Base-by-base conservation (phyloP, 352 stramenopile species). In the Thraustochytrium striatum region DNA sequence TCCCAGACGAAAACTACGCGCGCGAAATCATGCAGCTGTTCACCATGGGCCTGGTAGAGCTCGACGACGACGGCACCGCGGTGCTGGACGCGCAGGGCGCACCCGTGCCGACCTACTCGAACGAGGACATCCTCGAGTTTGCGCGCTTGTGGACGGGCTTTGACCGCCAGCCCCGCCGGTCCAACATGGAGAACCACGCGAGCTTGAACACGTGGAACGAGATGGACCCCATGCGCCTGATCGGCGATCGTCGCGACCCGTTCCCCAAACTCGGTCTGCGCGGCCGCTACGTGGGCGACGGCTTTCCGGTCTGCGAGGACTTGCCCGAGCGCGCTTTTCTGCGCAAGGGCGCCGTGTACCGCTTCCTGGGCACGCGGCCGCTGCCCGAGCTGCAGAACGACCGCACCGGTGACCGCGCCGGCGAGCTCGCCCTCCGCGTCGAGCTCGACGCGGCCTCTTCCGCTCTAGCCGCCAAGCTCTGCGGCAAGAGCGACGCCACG, bases 1-100 rank as follows among this genome's bases (percentile, higher is more conserved):
- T 79, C 61, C 82, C 85, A 1, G 86, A 89, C 78, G 85, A 91
- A 79, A 88, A 89, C 81, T 69, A 86, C 84, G 79, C 87, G 11
- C 39, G 87, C 32, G 87, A 91, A 44, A 78, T 89, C 25, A 88
- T 88, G 85, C 84, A 89, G 62, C 73, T 90, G 2, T 90, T 90
- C 69, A 83, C 83, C 19, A 83, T 88, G 36, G 87, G 87, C 19
- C 53, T 90, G 13, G 53, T 85, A 38, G 53, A 86, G 30, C 79
- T 90, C 13, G 85, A 88, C 52, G 59, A 72, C 30, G 84, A 90
- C 83, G 87, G 87, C 21, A 88, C 84, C 16, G 1, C 57, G 2
- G 78, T 83, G 25, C 59, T 83, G 0, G 79, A 88, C 57, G 53
- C 41, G 2, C 69, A 84, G 36, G 82, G 81, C 13, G 78, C 85